Evolutionary conservation across 1,284 basidiomycete genomes (phyloP).

Genomic region (Rhodotorula sp.): DNA sequence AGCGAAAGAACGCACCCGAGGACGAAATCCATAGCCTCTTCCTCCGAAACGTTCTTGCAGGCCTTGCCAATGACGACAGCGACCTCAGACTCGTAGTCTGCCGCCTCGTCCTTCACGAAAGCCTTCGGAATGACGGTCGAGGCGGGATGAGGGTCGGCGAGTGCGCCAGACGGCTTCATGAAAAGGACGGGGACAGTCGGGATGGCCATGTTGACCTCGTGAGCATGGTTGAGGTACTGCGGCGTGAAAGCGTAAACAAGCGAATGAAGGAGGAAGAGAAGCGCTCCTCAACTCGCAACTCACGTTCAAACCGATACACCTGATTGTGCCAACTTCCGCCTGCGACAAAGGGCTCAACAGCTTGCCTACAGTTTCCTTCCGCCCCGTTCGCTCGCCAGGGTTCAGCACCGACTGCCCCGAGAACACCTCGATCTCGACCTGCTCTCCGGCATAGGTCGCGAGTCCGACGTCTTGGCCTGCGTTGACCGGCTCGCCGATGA

Average conservation of each 20-base stretch:
- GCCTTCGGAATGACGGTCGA: constrained; percentile 36
- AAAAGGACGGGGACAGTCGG: constrained; percentile 43
- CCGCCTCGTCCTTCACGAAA: constrained; percentile 35
- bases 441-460: constrained; percentile 42
- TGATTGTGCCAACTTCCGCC: constrained; percentile 37
- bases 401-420: constrained; percentile 40
- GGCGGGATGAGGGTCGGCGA: constrained; percentile 36
- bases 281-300: neutral
- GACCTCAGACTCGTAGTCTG: constrained; percentile 58
- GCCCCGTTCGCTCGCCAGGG: constrained; percentile 47
- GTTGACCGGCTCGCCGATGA: constrained; percentile 49
- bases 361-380: constrained; percentile 41
- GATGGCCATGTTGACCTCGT: constrained; percentile 38
- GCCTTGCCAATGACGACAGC: constrained; percentile 80
- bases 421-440: constrained; percentile 28
- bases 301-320: constrained; percentile 33
- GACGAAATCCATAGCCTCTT: constrained; percentile 60
- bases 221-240: constrained; percentile 51
- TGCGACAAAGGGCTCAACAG: constrained; percentile 48
- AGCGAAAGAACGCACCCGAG: constrained; percentile 12
- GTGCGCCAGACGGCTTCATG: constrained; percentile 41
- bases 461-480: constrained; percentile 49
- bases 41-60: constrained; percentile 72
- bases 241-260: neutral
- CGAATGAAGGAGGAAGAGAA: neutral